Evolutionary conservation across 257 asterid genomes (phyloP).

Genomic region (Solanum verrucosum): DNA sequence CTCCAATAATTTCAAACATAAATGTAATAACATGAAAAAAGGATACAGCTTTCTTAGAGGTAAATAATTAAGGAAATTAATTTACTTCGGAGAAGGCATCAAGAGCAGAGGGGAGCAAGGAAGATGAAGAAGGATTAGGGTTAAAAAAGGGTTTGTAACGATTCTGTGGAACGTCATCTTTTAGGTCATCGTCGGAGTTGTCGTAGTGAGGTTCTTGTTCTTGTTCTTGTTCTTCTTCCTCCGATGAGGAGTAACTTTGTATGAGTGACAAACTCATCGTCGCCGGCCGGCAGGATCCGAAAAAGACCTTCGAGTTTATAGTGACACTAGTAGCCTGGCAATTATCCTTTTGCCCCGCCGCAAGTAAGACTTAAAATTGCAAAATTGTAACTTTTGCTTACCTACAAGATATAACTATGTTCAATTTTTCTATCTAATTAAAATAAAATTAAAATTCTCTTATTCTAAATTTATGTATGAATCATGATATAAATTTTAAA

Average conservation of each 20-base stretch:
- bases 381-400: background rate
- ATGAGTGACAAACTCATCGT: constrained; percentile 80
- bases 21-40: background rate
- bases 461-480: too few species aligned
- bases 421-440: background rate
- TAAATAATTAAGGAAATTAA: background rate
- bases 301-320: background rate
- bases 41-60: background rate
- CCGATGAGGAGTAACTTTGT: constrained; percentile 91
- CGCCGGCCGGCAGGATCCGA: background rate
- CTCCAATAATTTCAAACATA: constrained; percentile 22
- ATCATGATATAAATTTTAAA: too few species aligned
- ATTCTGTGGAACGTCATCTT: constrained; percentile 17
- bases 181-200: constrained; percentile 29
- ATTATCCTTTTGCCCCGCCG: background rate
- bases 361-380: background rate
- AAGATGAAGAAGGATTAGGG: constrained; percentile 64
- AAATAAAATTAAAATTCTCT: background rate
- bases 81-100: constrained; percentile 84
- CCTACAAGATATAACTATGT: background rate
- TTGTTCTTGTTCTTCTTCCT: constrained; percentile 30
- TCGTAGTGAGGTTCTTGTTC: constrained; percentile 5
- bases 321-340: background rate
- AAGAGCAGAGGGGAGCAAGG: constrained; percentile 76
- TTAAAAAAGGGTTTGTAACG: constrained; percentile 62